These are phyloP conservation scores for Anethum foeniculum DNA, from an alignment of 140 eudicot genomes.

Conservation along the genomic window DNA sequence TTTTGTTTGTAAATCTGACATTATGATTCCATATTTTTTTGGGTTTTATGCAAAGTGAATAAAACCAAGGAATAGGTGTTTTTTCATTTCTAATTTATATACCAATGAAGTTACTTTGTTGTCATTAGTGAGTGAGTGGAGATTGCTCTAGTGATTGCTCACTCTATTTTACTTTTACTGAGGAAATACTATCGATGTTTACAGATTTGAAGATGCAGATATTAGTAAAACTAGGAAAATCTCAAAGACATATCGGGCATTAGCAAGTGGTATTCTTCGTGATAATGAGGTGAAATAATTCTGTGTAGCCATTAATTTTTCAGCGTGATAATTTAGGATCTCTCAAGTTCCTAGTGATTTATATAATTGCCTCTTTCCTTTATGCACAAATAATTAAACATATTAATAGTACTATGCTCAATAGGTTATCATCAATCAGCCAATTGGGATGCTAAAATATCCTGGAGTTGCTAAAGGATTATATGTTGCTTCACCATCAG, in stretches of 20 bases:
- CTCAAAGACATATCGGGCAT: slow-evolving; percentile 78
- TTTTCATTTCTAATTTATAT: background rate
- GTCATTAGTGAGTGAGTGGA: background rate
- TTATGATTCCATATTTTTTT: background rate
- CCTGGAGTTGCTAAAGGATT: slow-evolving; percentile 93
- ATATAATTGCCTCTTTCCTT: background rate
- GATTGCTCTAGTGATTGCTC: background rate
- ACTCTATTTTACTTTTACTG: background rate
- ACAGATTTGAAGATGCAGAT: slow-evolving; percentile 32
- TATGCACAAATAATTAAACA: background rate
- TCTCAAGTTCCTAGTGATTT: background rate
- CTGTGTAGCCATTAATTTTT: slow-evolving; percentile 4
- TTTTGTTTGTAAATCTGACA: no score
- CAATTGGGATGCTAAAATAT: slow-evolving; percentile 77
- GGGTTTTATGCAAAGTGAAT: background rate
- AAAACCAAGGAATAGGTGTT: background rate
- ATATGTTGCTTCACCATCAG: slow-evolving; percentile 86
- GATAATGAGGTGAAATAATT: slow-evolving; percentile 55
- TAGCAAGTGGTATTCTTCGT: slow-evolving; percentile 54
- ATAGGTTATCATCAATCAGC: slow-evolving; percentile 64
- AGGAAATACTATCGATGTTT: slow-evolving; percentile 6
- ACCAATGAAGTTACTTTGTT: background rate
- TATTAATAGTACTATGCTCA: background rate
- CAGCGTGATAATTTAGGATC: background rate
- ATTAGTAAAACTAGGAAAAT: slow-evolving; percentile 36